These are phyloP conservation scores for Lunularia cruciata DNA, from an alignment of 225 moss, liverwort and hornwort species.

Conservation along the genomic window DNA sequence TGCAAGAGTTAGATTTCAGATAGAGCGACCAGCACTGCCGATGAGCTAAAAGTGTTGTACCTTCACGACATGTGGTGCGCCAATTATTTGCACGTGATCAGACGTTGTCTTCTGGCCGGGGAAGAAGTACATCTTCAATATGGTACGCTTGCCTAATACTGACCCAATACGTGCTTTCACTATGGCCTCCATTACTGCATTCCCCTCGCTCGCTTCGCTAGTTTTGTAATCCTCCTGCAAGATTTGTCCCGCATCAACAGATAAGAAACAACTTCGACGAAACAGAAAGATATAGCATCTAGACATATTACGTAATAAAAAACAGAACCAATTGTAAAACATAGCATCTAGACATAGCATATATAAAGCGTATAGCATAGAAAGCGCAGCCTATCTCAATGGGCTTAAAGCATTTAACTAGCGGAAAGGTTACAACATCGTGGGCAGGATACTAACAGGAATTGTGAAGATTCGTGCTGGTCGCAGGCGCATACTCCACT, in stretches of 20 bases:
- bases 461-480: slow-evolving; percentile 97
- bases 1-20: too few relatives aligned
- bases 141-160: slow-evolving; percentile 79
- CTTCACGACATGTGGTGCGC: slow-evolving; percentile 93
- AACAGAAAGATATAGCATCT: too few relatives aligned
- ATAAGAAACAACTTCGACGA: not conserved
- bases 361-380: too few relatives aligned
- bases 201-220: slow-evolving; percentile 76
- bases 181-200: slow-evolving; percentile 96
- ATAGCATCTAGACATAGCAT: too few relatives aligned
- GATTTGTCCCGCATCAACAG: not conserved
- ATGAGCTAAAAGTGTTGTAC: slow-evolving; percentile 33
- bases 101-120: slow-evolving; percentile 93
- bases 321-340: too few relatives aligned
- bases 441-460: slow-evolving; percentile 32
- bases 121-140: slow-evolving; percentile 97
- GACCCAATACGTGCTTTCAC: slow-evolving; percentile 96
- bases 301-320: too few relatives aligned
- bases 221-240: slow-evolving; percentile 83
- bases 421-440: too few relatives aligned
- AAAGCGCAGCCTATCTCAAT: too few relatives aligned
- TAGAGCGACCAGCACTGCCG: not conserved
- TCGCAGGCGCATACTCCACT: slow-evolving; percentile 99
- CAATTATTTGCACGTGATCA: slow-evolving; percentile 72
- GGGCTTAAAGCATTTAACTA: too few relatives aligned